Base-by-base conservation (phyloP, 2,329 filamentous ascomycete genomes). In the Colletotrichum liaoningense region DNA sequence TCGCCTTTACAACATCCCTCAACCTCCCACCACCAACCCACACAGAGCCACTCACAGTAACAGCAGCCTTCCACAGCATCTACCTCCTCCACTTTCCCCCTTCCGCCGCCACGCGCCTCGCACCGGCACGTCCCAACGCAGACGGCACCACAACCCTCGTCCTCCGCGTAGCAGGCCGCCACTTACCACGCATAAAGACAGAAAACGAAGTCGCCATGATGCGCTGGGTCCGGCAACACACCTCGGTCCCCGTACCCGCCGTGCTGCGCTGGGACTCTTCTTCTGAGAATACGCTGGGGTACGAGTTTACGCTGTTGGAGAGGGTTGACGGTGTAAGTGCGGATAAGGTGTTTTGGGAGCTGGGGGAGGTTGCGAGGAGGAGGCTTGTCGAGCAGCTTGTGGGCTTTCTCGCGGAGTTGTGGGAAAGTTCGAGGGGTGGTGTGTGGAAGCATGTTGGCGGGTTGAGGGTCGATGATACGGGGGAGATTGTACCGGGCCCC, bases 261-360 rank as follows among this genome's bases (percentile, higher is more conserved):
- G 78, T 85, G 1, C 55, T 83, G 24, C 79, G 76, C 1, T 84
- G 79, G 67, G 79, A 83, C 26, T 76, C 80, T 30, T 78, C 72
- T 6, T 73, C 57, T 9, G 67, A 79, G 5, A 85, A 84, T 33
- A 75, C 79, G 22, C 76, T 85, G n/a, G 83, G 81, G 0, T 83
- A 80, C 35, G 83, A 85, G 76, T 86, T 83, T 80, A 84, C 84
- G 6, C 63, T 85, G 14, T 82, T 85, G 79, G 77, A 79, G 9
- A 72, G 75, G n/a, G 69, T 83, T 59, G 64, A 62, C 3, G 42
- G 42, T 49, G 16, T 1, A 5, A 74, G 79, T 9, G 76, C 74
- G 1, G 63, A 78, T 75, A 60, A 73, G 64, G 56, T 74, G 46
- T 75, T 77, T 74, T 77, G 80, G 11, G 79, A 69, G 12, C 79